Evolutionary conservation across 2,329 filamentous ascomycete species (phyloP).

Genomic region (Cephalotrichum gorgonifer): DNA sequence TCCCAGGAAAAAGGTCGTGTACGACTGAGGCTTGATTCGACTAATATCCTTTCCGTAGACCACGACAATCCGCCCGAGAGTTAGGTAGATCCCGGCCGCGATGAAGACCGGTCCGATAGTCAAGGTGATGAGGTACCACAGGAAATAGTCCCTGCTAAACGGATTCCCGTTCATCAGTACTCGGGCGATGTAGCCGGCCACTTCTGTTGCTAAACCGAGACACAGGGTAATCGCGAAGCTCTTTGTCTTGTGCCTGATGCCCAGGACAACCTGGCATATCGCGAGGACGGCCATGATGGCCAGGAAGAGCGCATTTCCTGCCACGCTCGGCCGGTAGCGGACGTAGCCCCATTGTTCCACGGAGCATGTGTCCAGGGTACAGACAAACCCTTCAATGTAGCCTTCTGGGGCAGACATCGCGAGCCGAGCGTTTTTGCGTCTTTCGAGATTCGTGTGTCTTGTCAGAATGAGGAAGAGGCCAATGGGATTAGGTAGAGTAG

Average conservation of each 20-base stretch:
- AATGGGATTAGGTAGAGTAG: too few relatives aligned
- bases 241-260: constrained; percentile 11
- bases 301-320: not conserved
- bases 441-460: not conserved
- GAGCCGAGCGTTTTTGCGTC: not conserved
- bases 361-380: not conserved
- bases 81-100: constrained; percentile 14
- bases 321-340: not conserved
- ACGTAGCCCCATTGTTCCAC: not conserved
- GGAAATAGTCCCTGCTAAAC: constrained; percentile 5
- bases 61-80: constrained; percentile 13
- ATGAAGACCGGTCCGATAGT: constrained; percentile 16
- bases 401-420: not conserved
- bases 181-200: constrained; percentile 11
- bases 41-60: constrained; percentile 7
- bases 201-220: constrained; percentile 13
- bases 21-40: constrained; percentile 4
- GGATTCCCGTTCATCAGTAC: constrained; percentile 9
- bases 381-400: constrained; percentile 4
- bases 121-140: constrained; percentile 11
- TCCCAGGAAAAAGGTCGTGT: constrained; percentile 1
- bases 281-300: not conserved
- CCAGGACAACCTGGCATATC: constrained; percentile 4
- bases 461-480: not conserved
- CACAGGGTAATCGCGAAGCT: constrained; percentile 12